A percentile compares a stretch with the other conserved stretches of the same genome.
phyloP scores from a whole-genome alignment of 1,139 yeast species.

The Yamadazyma triangularis region DNA sequence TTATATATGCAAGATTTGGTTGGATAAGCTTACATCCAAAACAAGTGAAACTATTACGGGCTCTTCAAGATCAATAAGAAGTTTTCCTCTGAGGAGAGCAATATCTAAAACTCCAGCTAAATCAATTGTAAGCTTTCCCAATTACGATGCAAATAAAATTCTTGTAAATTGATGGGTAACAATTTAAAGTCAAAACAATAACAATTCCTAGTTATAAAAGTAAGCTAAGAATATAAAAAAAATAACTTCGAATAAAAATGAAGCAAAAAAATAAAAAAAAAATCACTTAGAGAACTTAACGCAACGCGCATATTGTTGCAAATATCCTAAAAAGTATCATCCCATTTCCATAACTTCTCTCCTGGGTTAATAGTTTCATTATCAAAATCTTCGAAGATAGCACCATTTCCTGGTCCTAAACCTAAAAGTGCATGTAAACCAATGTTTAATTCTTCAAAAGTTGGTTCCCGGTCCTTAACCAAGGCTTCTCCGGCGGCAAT shows the following conservation, averaged over 20 bases:
- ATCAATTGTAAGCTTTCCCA: conserved; percentile 40
- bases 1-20: conserved; percentile 33
- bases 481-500: conserved; percentile 23
- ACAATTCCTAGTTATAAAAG: too few relatives aligned
- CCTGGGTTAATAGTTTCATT: conserved; percentile 29
- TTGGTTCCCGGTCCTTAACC: too few relatives aligned
- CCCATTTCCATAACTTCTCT: conserved; percentile 1
- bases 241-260: too few relatives aligned
- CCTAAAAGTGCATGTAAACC: too few relatives aligned
- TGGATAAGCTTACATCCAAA: conserved; percentile 18
- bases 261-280: too few relatives aligned
- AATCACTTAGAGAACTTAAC: too few relatives aligned
- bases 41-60: too few relatives aligned
- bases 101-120: conserved; percentile 28
- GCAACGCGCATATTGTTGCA: too few relatives aligned
- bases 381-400: conserved; percentile 28
- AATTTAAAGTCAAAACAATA: too few relatives aligned
- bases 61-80: conserved; percentile 36
- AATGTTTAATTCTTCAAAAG: conserved; percentile 20
- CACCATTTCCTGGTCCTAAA: conserved; percentile 37
- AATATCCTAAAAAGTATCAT: neutral
- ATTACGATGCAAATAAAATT: too few relatives aligned
- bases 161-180: too few relatives aligned
- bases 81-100: conserved; percentile 37
- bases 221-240: too few relatives aligned